Evolutionary conservation across 1,139 yeast genomes (phyloP).

Genomic region (Meyerozyma smithsonii): DNA sequence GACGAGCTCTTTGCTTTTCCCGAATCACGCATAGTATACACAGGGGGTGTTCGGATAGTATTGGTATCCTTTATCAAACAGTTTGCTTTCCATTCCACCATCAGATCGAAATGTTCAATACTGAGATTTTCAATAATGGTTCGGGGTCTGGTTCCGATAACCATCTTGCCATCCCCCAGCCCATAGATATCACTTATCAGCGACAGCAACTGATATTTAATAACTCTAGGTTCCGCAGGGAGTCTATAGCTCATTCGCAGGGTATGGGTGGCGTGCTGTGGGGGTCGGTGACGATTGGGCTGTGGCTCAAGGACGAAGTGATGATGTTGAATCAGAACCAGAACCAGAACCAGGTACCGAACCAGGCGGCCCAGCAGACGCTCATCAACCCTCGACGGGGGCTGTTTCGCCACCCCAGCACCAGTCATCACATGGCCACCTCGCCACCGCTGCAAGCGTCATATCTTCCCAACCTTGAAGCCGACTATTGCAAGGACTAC

Average conservation of each 20-base stretch:
- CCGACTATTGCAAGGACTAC: constrained; percentile 94
- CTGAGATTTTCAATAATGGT: constrained; percentile 15
- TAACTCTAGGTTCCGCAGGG: constrained; percentile 55
- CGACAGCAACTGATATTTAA: constrained; percentile 38
- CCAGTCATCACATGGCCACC: constrained; percentile 30
- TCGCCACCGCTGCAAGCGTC: constrained; percentile 71
- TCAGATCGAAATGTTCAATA: constrained; percentile 13
- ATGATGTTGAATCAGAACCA: constrained; percentile 37
- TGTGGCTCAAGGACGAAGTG: constrained; percentile 94
- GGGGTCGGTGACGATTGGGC: constrained; percentile 94
- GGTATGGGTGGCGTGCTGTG: constrained; percentile 99
- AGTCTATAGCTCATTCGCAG: constrained; percentile 90
- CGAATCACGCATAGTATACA: background rate
- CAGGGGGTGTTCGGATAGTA: constrained; percentile 15
- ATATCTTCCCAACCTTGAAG: constrained; percentile 87
- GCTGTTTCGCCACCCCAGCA: constrained; percentile 29
- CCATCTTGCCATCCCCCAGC: constrained; percentile 31
- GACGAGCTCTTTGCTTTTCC: background rate
- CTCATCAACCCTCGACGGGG: constrained; percentile 43
- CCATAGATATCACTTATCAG: constrained; percentile 45
- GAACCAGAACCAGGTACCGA: constrained; percentile 10
- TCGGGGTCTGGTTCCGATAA: constrained; percentile 8
- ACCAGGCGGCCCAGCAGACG: constrained; percentile 16
- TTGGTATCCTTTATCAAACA: constrained; percentile 5
- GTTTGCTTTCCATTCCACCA: background rate